Percentiles rank a stretch among this genome's conserved stretches.
These are phyloP conservation scores for Mortierella alpina DNA, from an alignment of 192 early-diverging fungal species.

Conservation along the genomic window DNA sequence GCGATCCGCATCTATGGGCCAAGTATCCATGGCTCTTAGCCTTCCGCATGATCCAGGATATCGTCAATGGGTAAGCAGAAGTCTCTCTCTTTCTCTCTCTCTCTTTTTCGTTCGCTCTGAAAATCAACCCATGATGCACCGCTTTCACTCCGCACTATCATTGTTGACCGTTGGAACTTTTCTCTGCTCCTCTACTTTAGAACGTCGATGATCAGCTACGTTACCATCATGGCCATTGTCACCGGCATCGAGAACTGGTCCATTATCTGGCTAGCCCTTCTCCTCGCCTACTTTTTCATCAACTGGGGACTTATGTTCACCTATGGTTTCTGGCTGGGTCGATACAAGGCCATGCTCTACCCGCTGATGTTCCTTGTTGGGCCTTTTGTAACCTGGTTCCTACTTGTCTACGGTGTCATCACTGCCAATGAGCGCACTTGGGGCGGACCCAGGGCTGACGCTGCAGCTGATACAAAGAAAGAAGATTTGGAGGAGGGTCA, in stretches of 20 bases:
- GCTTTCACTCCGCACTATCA: no score
- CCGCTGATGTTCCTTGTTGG: slow-evolving; percentile 24
- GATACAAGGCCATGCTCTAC: slow-evolving; percentile 20
- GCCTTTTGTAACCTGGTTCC: slow-evolving; percentile 25
- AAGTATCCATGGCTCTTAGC: slow-evolving; percentile 24
- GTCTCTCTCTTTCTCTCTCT: no score
- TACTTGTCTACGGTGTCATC: slow-evolving; percentile 26
- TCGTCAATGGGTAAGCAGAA: slow-evolving; percentile 18
- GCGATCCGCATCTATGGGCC: slow-evolving; percentile 44
- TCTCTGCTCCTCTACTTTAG: slow-evolving; percentile 1
- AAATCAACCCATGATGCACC: no score
- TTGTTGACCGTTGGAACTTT: neutral
- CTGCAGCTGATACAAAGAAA: neutral
- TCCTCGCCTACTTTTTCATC: slow-evolving; percentile 7
- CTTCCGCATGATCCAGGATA: slow-evolving; percentile 23
- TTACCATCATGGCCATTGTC: slow-evolving; percentile 2
- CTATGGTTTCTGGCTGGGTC: slow-evolving; percentile 18
- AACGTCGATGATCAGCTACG: slow-evolving; percentile 28
- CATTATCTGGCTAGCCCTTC: slow-evolving; percentile 9
- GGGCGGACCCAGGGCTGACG: slow-evolving; percentile 21
- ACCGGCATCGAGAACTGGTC: slow-evolving; percentile 17
- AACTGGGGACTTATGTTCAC: slow-evolving; percentile 16
- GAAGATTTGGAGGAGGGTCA: neutral
- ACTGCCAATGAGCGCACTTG: slow-evolving; percentile 21
- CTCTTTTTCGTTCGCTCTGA: no score